phyloP scores from a whole-genome alignment of 495 filamentous ascomycete species.

The Penicillium bovifimosum region DNA sequence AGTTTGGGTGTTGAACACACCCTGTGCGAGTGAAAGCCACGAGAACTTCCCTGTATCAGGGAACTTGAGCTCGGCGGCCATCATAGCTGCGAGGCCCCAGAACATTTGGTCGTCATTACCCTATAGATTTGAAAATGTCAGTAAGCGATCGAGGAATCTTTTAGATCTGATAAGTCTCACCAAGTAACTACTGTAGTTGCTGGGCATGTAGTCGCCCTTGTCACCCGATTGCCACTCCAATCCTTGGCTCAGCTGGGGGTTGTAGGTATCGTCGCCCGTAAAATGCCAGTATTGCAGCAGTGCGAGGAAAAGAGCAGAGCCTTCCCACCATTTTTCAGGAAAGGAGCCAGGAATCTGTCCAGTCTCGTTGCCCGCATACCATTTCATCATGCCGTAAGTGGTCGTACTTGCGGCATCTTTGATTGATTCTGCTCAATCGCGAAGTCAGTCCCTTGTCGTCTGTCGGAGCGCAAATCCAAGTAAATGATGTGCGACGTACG shows the following conservation, averaged over 20 bases:
- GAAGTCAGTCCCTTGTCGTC: background rate
- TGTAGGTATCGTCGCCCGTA: slow-evolving; percentile 49
- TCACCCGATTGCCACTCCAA: slow-evolving; percentile 44
- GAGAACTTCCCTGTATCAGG: slow-evolving; percentile 50
- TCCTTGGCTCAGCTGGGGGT: slow-evolving; percentile 41
- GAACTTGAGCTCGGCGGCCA: slow-evolving; percentile 48
- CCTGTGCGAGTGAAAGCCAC: slow-evolving; percentile 71
- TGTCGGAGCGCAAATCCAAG: background rate
- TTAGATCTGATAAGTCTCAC: slow-evolving; percentile 10
- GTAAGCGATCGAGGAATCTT: background rate
- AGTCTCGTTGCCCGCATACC: slow-evolving; percentile 60
- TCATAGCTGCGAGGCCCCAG: slow-evolving; percentile 53
- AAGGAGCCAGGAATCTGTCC: slow-evolving; percentile 55
- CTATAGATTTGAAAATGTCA: slow-evolving; percentile 11
- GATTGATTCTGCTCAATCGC: slow-evolving; percentile 51
- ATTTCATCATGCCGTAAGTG: slow-evolving; percentile 59
- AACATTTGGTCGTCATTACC: slow-evolving; percentile 55
- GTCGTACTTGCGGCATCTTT: slow-evolving; percentile 53
- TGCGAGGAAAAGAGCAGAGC: slow-evolving; percentile 51
- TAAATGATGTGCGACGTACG: background rate
- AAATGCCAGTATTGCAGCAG: slow-evolving; percentile 51
- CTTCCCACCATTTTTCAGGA: slow-evolving; percentile 69
- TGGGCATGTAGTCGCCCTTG: slow-evolving; percentile 42
- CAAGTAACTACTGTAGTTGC: slow-evolving; percentile 34
- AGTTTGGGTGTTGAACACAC: slow-evolving; percentile 66